phyloP scores from a whole-genome alignment of 345 rosid species.

The Ricinus communis region DNA sequence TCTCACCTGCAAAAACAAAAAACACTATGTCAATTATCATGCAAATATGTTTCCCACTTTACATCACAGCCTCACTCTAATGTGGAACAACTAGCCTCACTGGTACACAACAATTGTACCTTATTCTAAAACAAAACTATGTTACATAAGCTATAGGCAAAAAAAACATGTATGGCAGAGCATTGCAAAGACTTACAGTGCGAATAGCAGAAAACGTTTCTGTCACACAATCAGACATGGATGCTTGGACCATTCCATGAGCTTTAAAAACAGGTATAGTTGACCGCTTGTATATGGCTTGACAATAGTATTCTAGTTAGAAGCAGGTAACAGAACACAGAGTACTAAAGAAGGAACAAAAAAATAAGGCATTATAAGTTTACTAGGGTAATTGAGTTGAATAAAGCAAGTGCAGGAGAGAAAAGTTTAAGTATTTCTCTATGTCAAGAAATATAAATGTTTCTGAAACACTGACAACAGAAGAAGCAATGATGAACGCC shows the following conservation, averaged over 20 bases:
- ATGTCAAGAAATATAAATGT: background rate
- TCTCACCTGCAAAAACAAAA: slow-evolving; percentile 61
- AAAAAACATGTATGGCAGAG: background rate
- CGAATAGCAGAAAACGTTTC: slow-evolving; percentile 95
- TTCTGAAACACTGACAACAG: slow-evolving; percentile 9
- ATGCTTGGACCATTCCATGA: slow-evolving; percentile 88
- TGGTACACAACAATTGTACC: background rate
- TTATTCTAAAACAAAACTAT: background rate
- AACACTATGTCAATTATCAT: slow-evolving; percentile 17
- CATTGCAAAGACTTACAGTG: slow-evolving; percentile 58
- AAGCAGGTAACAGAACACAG: slow-evolving; percentile 23
- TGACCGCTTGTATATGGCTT: slow-evolving; percentile 87
- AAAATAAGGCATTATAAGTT: background rate
- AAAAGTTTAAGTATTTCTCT: background rate
- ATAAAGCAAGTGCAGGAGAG: slow-evolving; percentile 3
- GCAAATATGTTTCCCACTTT: background rate
- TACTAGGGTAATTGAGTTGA: background rate
- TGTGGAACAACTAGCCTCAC: slow-evolving; percentile 11
- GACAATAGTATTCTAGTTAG: slow-evolving; percentile 31
- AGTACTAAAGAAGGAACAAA: background rate
- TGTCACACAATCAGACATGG: slow-evolving; percentile 85
- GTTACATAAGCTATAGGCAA: background rate
- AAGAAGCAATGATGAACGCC: background rate
- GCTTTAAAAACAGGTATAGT: slow-evolving; percentile 81
- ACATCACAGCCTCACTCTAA: slow-evolving; percentile 1